Evolutionary conservation across 805 yeast species (phyloP), one percentile per base, ranked within the genome.

Genomic region (Myxozyma kluyveri): DNA sequence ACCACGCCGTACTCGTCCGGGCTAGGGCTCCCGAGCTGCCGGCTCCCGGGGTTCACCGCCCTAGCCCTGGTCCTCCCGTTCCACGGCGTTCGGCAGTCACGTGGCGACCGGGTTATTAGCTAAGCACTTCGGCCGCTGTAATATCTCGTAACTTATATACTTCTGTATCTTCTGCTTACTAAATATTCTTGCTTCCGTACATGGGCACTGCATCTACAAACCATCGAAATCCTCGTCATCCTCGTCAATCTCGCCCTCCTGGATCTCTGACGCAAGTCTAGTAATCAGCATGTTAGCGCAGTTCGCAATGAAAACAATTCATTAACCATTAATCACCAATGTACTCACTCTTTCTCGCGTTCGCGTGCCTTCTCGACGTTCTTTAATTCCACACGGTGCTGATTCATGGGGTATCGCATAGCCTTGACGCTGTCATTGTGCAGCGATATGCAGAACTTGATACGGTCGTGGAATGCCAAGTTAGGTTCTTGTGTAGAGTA

Each of bases 341-440:
- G 9, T 9, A 49, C 57, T 48, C 31, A 55, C 59, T 73, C 77
- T 57, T 72, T 79, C 56, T 79, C 84, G 42, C 81, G 70, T 61
- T 79, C 82, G 18, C 82, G 73, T 3, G 80, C 79, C 62, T 79
- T 81, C 49, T 77, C 73, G 45, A 77, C 82, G 22, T 67, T 69
- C 64, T 77, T 77, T 51, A 76, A 66, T 55, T 79, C 83, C 19
- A 69, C 71, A 42, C 78, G 68, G 59, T 77, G 77, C 45, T 75
- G 75, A 48, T 76, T 75, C 71, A 65, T 61, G 33, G 96, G 96
- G 70, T 88, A 93, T 64, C 97, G 81, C 97, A 93, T 88, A 6
- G 96, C 88, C 72, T 88, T 86, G 53, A 91, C 95, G 68, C 88
- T 81, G 64, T 91, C 97, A 62, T 89, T 88, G 72, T 91, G 95